Evolutionary conservation across 2,329 filamentous ascomycete genomes (phyloP).

Genomic region (Penicillium sp.): DNA sequence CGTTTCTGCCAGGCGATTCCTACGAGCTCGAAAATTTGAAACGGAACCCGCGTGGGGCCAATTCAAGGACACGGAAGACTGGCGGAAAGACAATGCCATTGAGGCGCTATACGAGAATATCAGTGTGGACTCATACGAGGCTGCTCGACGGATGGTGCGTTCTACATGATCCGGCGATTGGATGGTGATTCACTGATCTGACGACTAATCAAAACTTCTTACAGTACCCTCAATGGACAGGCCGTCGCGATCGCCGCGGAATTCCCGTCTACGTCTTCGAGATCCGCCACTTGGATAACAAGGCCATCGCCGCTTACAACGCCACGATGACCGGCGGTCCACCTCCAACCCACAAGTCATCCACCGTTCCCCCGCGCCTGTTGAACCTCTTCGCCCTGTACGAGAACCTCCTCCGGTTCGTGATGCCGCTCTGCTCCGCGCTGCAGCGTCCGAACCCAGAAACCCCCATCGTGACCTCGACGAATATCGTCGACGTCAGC

Average conservation of each 20-base stretch:
- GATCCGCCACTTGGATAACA: slow-evolving; percentile 75
- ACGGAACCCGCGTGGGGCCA: slow-evolving; percentile 69
- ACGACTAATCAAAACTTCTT: slow-evolving; percentile 1
- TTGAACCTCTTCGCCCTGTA: slow-evolving; percentile 88
- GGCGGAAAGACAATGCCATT: slow-evolving; percentile 75
- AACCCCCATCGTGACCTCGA: slow-evolving; percentile 87
- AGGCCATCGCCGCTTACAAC: slow-evolving; percentile 76
- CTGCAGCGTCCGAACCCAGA: slow-evolving; percentile 69
- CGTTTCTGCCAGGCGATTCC: slow-evolving; percentile 61
- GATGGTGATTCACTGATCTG: neutral
- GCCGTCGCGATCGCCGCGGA: slow-evolving; percentile 80
- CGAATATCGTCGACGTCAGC: slow-evolving; percentile 91
- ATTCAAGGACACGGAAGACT: slow-evolving; percentile 84
- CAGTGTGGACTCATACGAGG: slow-evolving; percentile 77
- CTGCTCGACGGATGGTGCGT: slow-evolving; percentile 66
- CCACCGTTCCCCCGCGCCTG: slow-evolving; percentile 63
- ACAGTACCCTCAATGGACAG: slow-evolving; percentile 92
- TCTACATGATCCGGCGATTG: neutral
- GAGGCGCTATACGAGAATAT: slow-evolving; percentile 81
- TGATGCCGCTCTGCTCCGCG: slow-evolving; percentile 77
- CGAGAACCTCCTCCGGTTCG: slow-evolving; percentile 85
- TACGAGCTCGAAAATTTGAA: slow-evolving; percentile 79
- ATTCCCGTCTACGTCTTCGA: slow-evolving; percentile 92
- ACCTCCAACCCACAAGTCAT: slow-evolving; percentile 56
- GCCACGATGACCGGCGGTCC: slow-evolving; percentile 40